Evolutionary conservation across 1,284 basidiomycete species (phyloP).

Genomic region (Pseudozyma sp.): DNA sequence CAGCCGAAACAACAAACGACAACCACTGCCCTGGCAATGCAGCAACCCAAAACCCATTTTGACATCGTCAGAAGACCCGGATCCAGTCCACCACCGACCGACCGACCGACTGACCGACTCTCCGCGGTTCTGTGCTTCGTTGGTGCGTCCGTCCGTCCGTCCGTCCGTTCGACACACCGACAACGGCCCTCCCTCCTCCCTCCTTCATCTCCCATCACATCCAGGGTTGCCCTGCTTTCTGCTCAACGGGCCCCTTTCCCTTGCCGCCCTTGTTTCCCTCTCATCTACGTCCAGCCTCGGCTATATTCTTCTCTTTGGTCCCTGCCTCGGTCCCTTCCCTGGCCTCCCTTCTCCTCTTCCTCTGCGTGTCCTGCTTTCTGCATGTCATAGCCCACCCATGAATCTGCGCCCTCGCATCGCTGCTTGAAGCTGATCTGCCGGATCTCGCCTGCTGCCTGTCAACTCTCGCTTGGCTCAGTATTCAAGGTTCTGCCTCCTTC

Average conservation of each 20-base stretch:
- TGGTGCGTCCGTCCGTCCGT: too few species aligned
- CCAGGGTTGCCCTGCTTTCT: constrained; percentile 22
- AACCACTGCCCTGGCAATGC: constrained; percentile 3
- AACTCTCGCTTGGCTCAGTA: background rate
- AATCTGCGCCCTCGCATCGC: background rate
- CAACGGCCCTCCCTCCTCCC: background rate
- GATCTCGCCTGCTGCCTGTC: background rate
- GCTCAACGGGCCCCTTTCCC: constrained; percentile 31
- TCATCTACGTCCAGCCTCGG: background rate
- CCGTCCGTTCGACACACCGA: too few species aligned
- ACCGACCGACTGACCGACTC: background rate
- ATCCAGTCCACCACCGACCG: background rate
- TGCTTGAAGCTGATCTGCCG: constrained; percentile 1
- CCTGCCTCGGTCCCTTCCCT: too few species aligned
- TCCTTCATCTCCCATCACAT: constrained; percentile 13
- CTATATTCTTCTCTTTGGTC: too few species aligned
- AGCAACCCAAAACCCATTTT: constrained; percentile 1
- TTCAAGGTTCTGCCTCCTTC: background rate
- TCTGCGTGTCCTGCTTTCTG: background rate
- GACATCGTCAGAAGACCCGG: background rate
- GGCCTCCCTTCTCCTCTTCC: too few species aligned
- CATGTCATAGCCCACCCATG: constrained; percentile 5
- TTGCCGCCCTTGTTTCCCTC: background rate
- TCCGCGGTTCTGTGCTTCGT: too few species aligned
- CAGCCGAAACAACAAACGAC: background rate